A percentile compares a stretch with the other conserved stretches of the same genome.
Evolutionary conservation across 257 asterid genomes (phyloP).

Genomic region (Prunella vulgaris): DNA sequence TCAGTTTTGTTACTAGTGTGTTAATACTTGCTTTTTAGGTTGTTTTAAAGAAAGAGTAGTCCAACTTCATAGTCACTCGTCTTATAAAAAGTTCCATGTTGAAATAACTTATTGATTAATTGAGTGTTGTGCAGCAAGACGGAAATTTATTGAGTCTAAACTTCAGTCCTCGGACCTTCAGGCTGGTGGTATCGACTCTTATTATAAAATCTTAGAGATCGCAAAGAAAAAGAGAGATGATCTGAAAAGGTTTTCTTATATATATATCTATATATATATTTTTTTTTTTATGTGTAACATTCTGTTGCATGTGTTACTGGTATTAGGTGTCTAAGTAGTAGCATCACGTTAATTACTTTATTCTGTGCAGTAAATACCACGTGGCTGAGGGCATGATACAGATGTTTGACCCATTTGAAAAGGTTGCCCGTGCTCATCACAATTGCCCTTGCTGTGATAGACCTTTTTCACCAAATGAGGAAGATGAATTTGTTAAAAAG

Average conservation of each 20-base stretch:
- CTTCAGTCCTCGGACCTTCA: conserved; percentile 73
- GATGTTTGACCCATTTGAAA: conserved; percentile 74
- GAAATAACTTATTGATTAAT: conserved; percentile 10
- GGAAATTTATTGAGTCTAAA: conserved; percentile 68
- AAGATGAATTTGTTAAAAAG: conserved; percentile 86
- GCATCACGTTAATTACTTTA: neutral
- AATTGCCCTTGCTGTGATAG: conserved; percentile 92
- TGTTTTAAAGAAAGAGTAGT: neutral
- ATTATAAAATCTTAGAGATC: conserved; percentile 49
- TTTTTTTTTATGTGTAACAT: neutral
- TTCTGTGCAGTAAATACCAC: conserved; percentile 54
- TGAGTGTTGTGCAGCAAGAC: conserved; percentile 58
- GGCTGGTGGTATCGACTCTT: conserved; percentile 58
- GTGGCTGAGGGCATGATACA: conserved; percentile 61
- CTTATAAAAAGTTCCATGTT: conserved; percentile 2
- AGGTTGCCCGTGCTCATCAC: conserved; percentile 86
- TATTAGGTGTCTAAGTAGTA: conserved; percentile 6
- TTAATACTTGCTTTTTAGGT: neutral
- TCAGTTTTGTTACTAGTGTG: neutral
- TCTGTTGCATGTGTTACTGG: conserved; percentile 5
- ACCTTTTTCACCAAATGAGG: conserved; percentile 82
- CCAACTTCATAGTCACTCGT: conserved; percentile 8
- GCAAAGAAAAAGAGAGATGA: conserved; percentile 63
- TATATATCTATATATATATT: too few species aligned
- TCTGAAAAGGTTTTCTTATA: conserved; percentile 52